Evolutionary conservation across 306 rosid species (phyloP), one percentile per base, ranked within the genome.

Genomic region (Cucurbita moschata): DNA sequence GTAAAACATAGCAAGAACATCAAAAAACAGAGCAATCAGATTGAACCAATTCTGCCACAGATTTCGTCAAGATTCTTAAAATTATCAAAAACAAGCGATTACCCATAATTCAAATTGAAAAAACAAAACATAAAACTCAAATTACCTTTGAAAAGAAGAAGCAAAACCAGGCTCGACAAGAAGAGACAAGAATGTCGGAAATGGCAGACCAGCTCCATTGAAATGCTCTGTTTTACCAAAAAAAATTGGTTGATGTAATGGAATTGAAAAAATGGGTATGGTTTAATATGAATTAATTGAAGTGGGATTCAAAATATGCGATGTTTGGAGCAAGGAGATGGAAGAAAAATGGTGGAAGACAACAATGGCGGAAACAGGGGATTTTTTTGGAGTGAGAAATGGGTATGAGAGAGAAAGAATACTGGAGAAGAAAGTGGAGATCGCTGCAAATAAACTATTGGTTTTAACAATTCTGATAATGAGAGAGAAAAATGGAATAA

Each of bases 21-120:
- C n/a, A 8, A 55, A 68, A 75, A 63, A 75, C 63, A 85, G 56
- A 79, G 55, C 14, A 47, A 69, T 23, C 57, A 26, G 21, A 49
- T 23, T 49, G 23, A 69, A 49, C 18, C 11, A 67, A 30, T 5
- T 60, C 38, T 5, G 10, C 63, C 7, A 5, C 6, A 38, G 47
- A 69, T 21, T 23, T 15, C 6, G 7, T 13, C n/a, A 40, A 10
- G 5, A 65, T 65, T 10, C 71, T 1, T 14, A 69, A 69, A 23
- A 49, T 21, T 69, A 3, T 23, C 44, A 26, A 14, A 69, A 46
- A 21, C 14, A 23, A 49, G 8, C 42, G 4, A 13, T 8, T 23
- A 69, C 43, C 73, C 73, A 69, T 2, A 26, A 69, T 49, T 69
- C 43, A 42, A 7, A 18, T 10, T 4, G 26, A 11, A 42, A 12